Evolutionary conservation across 1,284 basidiomycete species (phyloP).

Genomic region (Caloboletus inedulis): DNA sequence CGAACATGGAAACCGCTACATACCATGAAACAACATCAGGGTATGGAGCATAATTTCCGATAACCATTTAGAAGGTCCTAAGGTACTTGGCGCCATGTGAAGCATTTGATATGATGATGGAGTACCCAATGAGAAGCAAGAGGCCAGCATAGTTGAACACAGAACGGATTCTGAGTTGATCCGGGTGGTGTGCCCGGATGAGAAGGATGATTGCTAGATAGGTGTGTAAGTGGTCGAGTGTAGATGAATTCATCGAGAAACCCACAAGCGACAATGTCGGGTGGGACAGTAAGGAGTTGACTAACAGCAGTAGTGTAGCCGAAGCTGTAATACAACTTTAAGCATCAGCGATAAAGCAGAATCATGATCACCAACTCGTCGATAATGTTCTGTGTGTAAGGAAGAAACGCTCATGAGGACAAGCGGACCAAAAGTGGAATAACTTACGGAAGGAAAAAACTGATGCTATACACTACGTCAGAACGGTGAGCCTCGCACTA

Average conservation of each 20-base stretch:
- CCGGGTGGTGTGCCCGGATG: constrained; percentile 56
- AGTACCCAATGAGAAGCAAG: constrained; percentile 57
- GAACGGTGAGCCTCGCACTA: constrained; percentile 1
- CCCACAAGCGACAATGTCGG: constrained; percentile 62
- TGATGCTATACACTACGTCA: constrained; percentile 52
- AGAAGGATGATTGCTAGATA: constrained; percentile 49
- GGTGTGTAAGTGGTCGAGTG: background rate
- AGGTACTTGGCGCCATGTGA: constrained; percentile 56
- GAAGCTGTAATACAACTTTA: constrained; percentile 39
- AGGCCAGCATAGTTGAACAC: constrained; percentile 60
- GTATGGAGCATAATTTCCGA: constrained; percentile 57
- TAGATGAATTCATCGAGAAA: background rate
- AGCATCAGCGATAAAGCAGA: background rate
- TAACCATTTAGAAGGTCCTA: constrained; percentile 61
- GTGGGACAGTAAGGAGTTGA: constrained; percentile 68
- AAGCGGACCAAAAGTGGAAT: background rate
- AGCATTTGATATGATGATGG: constrained; percentile 55
- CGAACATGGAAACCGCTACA: background rate
- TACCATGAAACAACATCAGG: constrained; percentile 68
- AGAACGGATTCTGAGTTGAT: constrained; percentile 53
- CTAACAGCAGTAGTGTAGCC: constrained; percentile 55
- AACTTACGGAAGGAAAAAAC: constrained; percentile 62
- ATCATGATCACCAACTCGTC: constrained; percentile 38
- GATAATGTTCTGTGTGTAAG: constrained; percentile 54
- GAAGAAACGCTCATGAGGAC: background rate